Evolutionary conservation across 805 yeast species (phyloP), one percentile per base, ranked within the genome.

Genomic region (Monosporozyma aquatica): DNA sequence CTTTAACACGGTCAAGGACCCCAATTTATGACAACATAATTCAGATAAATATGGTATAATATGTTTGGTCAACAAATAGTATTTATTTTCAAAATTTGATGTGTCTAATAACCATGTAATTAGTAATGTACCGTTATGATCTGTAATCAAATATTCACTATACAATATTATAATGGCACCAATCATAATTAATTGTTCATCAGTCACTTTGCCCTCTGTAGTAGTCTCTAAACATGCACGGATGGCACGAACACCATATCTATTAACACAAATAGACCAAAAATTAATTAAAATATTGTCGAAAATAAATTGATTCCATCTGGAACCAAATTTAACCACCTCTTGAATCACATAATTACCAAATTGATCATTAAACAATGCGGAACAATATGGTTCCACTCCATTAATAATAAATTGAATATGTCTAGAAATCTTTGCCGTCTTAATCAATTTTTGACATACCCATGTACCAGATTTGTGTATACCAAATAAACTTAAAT

Each of bases 401-500:
- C 87, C 75, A 21, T 75, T 68, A 6, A 81, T 78, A 38, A 92
- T 84, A 40, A 82, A 59, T 51, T 70, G 65, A 60, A 76, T 80
- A 52, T 77, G 83, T 38, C 75, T 71, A 33, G 71, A 76, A 42
- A 75, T 78, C 48, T 71, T 64, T 4, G 87, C 82, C 22, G 79
- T 77, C 50, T 79, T 82, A 52, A 92, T 87, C 63, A 92, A 81
- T 64, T 90, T 92, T 62, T 92, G 98, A 17, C 95, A 95, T 1
- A 97, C 97, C 98, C 98, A 92, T 5, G 98, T 92, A 47, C 98
- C 98, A 61, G 90, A 90, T 58, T 92, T 92, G 67, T 92, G 98
- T 44, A 87, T 80, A 53, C 97, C 92, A 69, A 90, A 81, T 53
- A 86, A 92, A 1, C 96, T 86, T 47, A 92, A 68, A 55, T 72